Evolutionary conservation across 1,139 yeast species (phyloP), one percentile per base, ranked within the genome.

Genomic region (Williopsis jadinii): DNA sequence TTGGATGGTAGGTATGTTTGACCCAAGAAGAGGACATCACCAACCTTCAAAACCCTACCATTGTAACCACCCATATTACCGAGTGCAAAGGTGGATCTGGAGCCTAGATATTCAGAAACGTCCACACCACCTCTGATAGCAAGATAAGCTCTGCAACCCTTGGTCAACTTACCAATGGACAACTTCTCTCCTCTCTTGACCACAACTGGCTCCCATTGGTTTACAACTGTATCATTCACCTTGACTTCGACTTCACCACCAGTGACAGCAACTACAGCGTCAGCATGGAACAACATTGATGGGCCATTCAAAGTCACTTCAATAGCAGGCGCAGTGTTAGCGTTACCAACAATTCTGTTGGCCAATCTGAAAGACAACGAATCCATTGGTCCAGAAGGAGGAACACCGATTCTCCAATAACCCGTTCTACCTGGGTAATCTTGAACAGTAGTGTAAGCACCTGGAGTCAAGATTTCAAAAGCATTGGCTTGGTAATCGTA

Each of bases 381-480:
- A 64, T 92, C 97, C 97, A 92, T 92, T 49, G 97, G 96, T 37
- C 98, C 98, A 32, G 96, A 86, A 9, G 97, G 97, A 28, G 98
- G 98, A 42, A 92, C 97, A 61, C 98, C 98, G 53, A 84, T 71
- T 58, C 82, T 75, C 97, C 97, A 92, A 61, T 83, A 76, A 11
- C 90, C 84, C 45, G 71, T 71, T 69, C 97, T 81, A 45, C 97
- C 97, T 11, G 97, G 97, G 61, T 79, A 90, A 63, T 90, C 97
- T 67, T 92, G 97, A 39, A 90, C 92, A 3, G 97, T 84, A 32
- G 97, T 88, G 63, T 86, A 85, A 34, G 96, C 92, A 58, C 97
- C 97, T 2, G 97, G 96, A 37, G 76, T 67, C 35, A 83, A 62
- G 35, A 92, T 74, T 63, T 90, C 97, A 61, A 88, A 73, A 3